A percentile compares a stretch with the other conserved stretches of the same genome.
phyloP scores from a whole-genome alignment of 2,329 filamentous ascomycete genomes.

The Penicillium expansum region DNA sequence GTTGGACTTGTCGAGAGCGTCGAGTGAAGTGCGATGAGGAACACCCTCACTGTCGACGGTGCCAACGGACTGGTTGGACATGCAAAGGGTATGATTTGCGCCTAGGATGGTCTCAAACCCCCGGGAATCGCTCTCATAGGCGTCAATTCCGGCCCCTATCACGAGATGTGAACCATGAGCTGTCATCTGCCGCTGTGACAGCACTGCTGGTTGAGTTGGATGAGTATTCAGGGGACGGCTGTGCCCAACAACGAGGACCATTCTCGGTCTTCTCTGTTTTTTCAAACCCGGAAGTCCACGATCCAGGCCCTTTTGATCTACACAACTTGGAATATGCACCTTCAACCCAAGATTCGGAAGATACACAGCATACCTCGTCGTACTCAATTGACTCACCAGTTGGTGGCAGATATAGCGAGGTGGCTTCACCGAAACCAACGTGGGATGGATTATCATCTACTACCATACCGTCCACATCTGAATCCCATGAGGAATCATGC shows the following conservation, averaged over 20 bases:
- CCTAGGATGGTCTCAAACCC: conserved; percentile 20
- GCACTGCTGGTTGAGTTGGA: conserved; percentile 19
- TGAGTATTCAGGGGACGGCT: conserved; percentile 13
- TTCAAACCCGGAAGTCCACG: background rate
- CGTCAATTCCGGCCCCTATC: conserved; percentile 13
- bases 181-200: conserved; percentile 20
- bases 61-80: conserved; percentile 19
- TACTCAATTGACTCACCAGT: background rate
- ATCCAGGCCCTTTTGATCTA: background rate
- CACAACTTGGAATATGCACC: background rate
- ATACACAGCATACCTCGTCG: background rate
- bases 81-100: conserved; percentile 26
- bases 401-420: background rate
- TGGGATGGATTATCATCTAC: background rate
- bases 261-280: conserved; percentile 24
- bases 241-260: conserved; percentile 20
- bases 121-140: conserved; percentile 15
- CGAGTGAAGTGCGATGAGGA: conserved; percentile 26
- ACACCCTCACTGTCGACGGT: conserved; percentile 20
- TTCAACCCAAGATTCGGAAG: background rate
- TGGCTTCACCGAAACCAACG: background rate
- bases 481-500: background rate
- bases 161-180: conserved; percentile 1
- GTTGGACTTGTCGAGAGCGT: conserved; percentile 26
- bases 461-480: background rate